phyloP scores from a whole-genome alignment of 2,329 filamentous ascomycete species.

The Phyllosticta paracitricarpa region DNA sequence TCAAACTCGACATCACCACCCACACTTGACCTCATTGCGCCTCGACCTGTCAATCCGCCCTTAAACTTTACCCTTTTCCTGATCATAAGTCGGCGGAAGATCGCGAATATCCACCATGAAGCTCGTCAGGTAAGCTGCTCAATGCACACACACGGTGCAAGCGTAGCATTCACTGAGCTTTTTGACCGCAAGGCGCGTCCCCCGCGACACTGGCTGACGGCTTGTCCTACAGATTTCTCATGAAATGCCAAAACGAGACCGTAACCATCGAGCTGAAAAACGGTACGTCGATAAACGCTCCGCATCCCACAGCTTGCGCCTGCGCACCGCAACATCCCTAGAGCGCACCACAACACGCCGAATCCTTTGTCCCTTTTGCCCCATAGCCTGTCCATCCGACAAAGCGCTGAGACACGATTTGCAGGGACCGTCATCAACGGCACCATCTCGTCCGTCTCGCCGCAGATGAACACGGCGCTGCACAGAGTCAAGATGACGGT shows the following conservation, averaged over 20 bases:
- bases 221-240: slow-evolving; percentile 63
- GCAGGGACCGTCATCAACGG: slow-evolving; percentile 89
- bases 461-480: slow-evolving; percentile 96
- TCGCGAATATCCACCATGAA: slow-evolving; percentile 59
- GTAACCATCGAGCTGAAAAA: slow-evolving; percentile 98
- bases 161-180: slow-evolving; percentile 36
- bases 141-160: slow-evolving; percentile 16
- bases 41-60: not conserved
- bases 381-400: not conserved
- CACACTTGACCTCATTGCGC: not conserved
- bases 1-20: slow-evolving; percentile 9
- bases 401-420: not conserved
- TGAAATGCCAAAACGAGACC: slow-evolving; percentile 99
- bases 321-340: not conserved
- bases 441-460: slow-evolving; percentile 92
- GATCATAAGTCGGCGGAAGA: not conserved
- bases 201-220: slow-evolving; percentile 15
- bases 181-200: slow-evolving; percentile 21
- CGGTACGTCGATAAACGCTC: slow-evolving; percentile 45
- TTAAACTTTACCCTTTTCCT: not conserved
- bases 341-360: not conserved
- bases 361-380: not conserved
- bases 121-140: slow-evolving; percentile 73
- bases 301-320: not conserved
- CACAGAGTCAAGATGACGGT: slow-evolving; percentile 95